phyloP scores from a whole-genome alignment of 2,329 filamentous ascomycete genomes.

The Cordyceps cateniannulata region DNA sequence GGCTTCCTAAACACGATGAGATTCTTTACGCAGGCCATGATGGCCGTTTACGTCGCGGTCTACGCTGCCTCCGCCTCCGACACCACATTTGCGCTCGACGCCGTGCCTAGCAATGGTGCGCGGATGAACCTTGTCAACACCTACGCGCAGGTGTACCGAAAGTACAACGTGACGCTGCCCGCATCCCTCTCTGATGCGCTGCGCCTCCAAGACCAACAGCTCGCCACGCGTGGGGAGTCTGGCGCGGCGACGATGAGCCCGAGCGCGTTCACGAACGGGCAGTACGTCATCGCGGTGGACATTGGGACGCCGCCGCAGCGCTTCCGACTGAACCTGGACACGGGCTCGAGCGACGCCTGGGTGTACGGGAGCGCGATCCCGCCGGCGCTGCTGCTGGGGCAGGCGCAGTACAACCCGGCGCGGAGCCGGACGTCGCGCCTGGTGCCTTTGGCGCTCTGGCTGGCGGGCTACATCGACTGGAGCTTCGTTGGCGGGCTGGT shows the following conservation, averaged over 20 bases:
- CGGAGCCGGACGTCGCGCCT: conserved; percentile 32
- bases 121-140: background rate
- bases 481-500: conserved; percentile 37
- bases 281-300: conserved; percentile 11
- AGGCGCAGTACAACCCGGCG: conserved; percentile 31
- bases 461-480: conserved; percentile 37
- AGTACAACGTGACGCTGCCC: conserved; percentile 5
- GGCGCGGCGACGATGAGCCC: background rate
- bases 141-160: background rate
- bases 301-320: conserved; percentile 27
- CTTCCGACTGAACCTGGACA: conserved; percentile 35
- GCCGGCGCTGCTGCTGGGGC: conserved; percentile 27
- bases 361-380: conserved; percentile 39
- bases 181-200: background rate
- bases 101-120: background rate
- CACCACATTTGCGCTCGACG: background rate
- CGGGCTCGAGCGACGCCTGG: conserved; percentile 39
- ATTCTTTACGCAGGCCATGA: background rate
- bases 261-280: background rate
- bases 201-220: background rate
- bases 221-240: background rate
- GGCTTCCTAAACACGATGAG: background rate
- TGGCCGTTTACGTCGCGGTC: background rate
- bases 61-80: background rate
- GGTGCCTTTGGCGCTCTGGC: conserved; percentile 32